Evolutionary conservation across 78 protist genomes (phyloP).

Genomic region (Capsaspora owczarzaki): DNA sequence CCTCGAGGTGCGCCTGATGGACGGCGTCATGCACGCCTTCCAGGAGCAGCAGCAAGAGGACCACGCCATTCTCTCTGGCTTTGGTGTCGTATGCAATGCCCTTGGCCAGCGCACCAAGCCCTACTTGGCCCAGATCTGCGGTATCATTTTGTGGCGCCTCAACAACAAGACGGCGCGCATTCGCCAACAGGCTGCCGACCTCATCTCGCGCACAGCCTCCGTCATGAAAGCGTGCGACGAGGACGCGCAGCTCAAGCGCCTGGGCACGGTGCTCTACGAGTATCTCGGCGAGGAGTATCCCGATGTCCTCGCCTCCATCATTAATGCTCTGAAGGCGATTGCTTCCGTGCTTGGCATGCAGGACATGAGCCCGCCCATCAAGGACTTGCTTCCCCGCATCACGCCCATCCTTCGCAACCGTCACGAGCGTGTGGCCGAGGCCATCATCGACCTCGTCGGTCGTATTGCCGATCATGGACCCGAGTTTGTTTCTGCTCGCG

Average conservation of each 20-base stretch:
- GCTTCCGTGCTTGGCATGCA: constrained; percentile 86
- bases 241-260: constrained; percentile 71
- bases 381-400: constrained; percentile 88
- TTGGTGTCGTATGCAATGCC: constrained; percentile 80
- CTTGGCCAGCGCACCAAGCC: constrained; percentile 84
- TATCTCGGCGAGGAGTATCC: constrained; percentile 98
- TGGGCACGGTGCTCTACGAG: constrained; percentile 88
- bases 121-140: constrained; percentile 84
- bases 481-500: constrained; percentile 81
- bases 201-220: constrained; percentile 82
- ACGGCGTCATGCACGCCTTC: constrained; percentile 90
- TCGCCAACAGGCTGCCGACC: constrained; percentile 90
- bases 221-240: constrained; percentile 86
- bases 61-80: constrained; percentile 74
- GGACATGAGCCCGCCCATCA: constrained; percentile 91
- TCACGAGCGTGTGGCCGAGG: constrained; percentile 93
- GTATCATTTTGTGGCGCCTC: constrained; percentile 86
- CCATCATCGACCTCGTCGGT: constrained; percentile 92
- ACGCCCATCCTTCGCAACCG: constrained; percentile 93
- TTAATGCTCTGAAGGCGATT: constrained; percentile 87
- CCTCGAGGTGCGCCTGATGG: constrained; percentile 86
- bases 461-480: constrained; percentile 89
- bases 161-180: constrained; percentile 59
- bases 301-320: constrained; percentile 90
- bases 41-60: constrained; percentile 85